Conservation (phyloP, 148 eudicot species). For the Camellia lanceoleosa region DNA sequence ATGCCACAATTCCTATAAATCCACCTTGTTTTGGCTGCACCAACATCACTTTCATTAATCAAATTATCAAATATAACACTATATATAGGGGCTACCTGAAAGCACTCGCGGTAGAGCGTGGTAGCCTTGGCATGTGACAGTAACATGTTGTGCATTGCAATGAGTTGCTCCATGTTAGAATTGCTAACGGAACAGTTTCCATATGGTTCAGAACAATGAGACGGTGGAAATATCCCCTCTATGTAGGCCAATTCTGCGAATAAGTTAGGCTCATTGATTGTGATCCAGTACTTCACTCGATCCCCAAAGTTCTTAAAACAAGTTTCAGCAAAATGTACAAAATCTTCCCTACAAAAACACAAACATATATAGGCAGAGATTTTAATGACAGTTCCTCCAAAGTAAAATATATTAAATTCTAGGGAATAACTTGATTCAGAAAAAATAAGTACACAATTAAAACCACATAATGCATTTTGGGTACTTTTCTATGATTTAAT, state of each 20-base stretch:
- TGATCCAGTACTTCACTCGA: slow-evolving; percentile 70
- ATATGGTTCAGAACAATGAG: slow-evolving; percentile 59
- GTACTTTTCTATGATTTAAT: no score
- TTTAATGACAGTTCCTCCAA: neutral
- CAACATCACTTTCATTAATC: neutral
- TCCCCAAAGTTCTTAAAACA: slow-evolving; percentile 74
- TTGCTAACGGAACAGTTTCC: slow-evolving; percentile 54
- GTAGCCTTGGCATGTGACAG: slow-evolving; percentile 69
- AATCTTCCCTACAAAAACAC: slow-evolving; percentile 53
- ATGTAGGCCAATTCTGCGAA: slow-evolving; percentile 34
- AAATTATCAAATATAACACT: neutral
- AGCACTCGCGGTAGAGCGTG: slow-evolving; percentile 46
- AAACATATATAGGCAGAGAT: neutral
- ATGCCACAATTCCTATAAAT: slow-evolving; percentile 41
- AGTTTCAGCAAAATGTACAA: slow-evolving; percentile 50
- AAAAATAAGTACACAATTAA: no score
- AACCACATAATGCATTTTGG: no score
- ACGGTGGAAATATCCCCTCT: slow-evolving; percentile 58
- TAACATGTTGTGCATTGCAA: slow-evolving; percentile 61
- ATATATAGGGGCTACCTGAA: slow-evolving; percentile 30
- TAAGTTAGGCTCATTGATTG: slow-evolving; percentile 81
- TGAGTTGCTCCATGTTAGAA: slow-evolving; percentile 61
- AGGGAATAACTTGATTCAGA: neutral
- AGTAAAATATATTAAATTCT: neutral
- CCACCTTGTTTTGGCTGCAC: slow-evolving; percentile 61